Evolutionary conservation across 2,329 filamentous ascomycete species (phyloP), one percentile per base, ranked within the genome.

Genomic region (Balansia obtecta): DNA sequence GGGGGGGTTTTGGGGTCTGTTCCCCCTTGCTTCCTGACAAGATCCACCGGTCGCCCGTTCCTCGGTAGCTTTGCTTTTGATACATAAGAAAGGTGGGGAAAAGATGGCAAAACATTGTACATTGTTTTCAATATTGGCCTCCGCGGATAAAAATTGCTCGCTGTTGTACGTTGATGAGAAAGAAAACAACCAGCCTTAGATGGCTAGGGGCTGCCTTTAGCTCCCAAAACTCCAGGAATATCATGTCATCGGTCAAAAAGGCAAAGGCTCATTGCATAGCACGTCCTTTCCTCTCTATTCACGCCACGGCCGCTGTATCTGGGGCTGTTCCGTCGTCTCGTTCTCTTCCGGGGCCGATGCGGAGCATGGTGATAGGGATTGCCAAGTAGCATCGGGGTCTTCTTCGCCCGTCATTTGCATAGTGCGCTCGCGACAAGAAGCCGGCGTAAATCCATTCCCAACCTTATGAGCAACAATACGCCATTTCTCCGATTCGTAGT

Each of bases 401-500:
- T 71, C 73, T 33, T 69, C 73, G 37, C 69, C 72, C 40, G 69
- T 60, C 42, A 90, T 67, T 67, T 88, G 79, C 52, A 77, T 71
- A 33, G 83, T 84, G 60, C 88, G 85, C 61, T 95, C 88, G 65
- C 85, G 85, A 69, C 90, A 96, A 43, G 89, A 88, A 37, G 82
- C 80, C 40, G 90, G 87, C 38, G 88, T 93, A 63, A 95, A 94
- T 45, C 90, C 89, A 47, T 83, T 86, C 54, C 90, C 90, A 60
- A 96, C 85, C 69, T 95, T 95, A 61, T 86, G 86, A 53, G 90
- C 85, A 55, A 95, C 83, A 62, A 94, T 88, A 58, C 88, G 85
- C 90, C 90, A 96, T 64, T 88, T 88, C 66, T 95, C 89, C 69
- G 85, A 86, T 63, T 93, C 87, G 71, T 91, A 91, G 66, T 91